Evolutionary conservation across 176 grass and related monocot genomes (phyloP), one percentile per base, ranked within the genome.

Genomic region (Neostapfia colusana): DNA sequence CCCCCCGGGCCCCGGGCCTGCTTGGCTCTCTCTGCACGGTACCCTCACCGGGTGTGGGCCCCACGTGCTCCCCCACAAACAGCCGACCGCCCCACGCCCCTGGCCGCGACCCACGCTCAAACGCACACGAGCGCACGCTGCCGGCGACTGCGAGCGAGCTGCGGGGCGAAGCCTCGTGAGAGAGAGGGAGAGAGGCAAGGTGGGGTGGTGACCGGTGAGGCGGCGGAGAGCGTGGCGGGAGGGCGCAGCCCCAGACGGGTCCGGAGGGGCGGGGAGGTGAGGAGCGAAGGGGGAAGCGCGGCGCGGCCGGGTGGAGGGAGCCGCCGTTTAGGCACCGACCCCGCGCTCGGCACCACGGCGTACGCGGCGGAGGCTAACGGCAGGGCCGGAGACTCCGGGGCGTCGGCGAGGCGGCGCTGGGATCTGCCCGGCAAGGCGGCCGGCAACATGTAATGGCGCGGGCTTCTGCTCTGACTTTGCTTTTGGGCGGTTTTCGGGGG

Each of bases 371-470:
- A 70, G 74, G 59, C 51, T 12, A 67, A 57, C 85, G 70, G 84
- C 38, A 66, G 79, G 66, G 79, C 46, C 41, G 73, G 79, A 58
- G 74, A 87, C 28, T 46, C 79, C 67, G 74, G 10, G 51, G 81
- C 73, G 43, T 65, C 78, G 59, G 74, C 74, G 50, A 73, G 85
- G 85, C 51, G 74, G 61, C 74, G 74, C 61, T 82, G 85, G 80
- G 85, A 88, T 88, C 85, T 83, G 41, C 85, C 67, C 20, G 79
- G 34, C 40, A 82, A 51, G 69, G 67, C 41, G 31, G 51, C 27
- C 75, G 80, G 58, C 31, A 83, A 43, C 73, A 79, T 57, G 85
- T 88, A 88, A 83, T 74, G 75, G 18, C 79, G 59, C 23, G 53
- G 67, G 1, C 13, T 78, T 10, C 16, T 20, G 45, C 20, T 81